Base-by-base conservation (phyloP, 371 early-diverging fungal species). In the Funneliformis caledonium region DNA sequence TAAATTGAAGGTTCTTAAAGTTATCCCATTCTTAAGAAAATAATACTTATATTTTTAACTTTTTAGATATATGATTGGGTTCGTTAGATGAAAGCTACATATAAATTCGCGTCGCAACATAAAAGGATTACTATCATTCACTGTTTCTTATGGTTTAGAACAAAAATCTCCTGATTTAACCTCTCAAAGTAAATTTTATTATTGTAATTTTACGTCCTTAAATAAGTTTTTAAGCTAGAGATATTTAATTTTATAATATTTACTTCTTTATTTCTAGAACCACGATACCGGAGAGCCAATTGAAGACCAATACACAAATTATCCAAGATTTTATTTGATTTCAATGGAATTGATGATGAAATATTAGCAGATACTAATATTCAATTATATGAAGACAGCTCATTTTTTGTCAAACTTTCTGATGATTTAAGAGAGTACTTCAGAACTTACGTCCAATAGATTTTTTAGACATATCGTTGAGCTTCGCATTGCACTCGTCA, bases 101-200 rank as follows among this genome's bases (percentile, higher is more conserved):
- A 16, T 19, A 42, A 64, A 78, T 61, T 19, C 78, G 78, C 22
- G 31, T 56, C n/a, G 77, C 22, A 8, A 43, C 31, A 31, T 68
- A 61, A 65, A 70, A 22, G 12, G 31, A 37, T 52, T 73, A 12
- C 19, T 78, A 11, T n/a, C 69, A 56, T 31, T n/a, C 2, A 50
- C 48, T 16, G 48, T 78, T 47, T 65, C 78, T 72, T 50, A n/a
- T 26, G 78, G 78, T 19, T 33, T 78, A 7, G 69, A 78, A 26
- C 56, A 65, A 78, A 70, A 22, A 8, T 50, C 68, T 73, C 5
- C 0, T 31, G 12, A 19, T 11, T 11, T 26, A 26, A 14, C 31
- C 8, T 11, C 33, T 26, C 14, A 70, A 9, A 31, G 33, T 65
- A 65, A 65, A 8, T 42, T 43, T n/a, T 42, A 0, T 16, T 42